These are phyloP conservation scores for Trichocomaceae sp. DNA, from an alignment of 2,329 filamentous ascomycete genomes.

Conservation along the genomic window DNA sequence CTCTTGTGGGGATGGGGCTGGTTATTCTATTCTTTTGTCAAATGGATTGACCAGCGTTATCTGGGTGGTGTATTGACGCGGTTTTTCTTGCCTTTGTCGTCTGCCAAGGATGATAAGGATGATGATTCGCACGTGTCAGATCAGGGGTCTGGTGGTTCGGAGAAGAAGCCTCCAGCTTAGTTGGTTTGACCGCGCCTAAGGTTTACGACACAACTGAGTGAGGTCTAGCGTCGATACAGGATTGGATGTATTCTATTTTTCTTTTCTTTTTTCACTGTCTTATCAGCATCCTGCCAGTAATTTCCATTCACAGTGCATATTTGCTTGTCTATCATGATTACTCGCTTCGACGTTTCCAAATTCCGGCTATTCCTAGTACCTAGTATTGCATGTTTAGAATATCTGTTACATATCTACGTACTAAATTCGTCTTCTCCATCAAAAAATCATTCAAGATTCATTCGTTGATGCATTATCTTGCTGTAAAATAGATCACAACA, in stretches of 20 bases:
- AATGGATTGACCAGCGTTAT: conserved; percentile 21
- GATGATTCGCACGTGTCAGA: not conserved
- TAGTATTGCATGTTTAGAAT: no score
- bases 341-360: not conserved
- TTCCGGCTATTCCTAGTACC: not conserved
- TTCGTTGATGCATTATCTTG: conserved; percentile 1
- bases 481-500: not conserved
- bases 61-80: conserved; percentile 21
- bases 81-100: conserved; percentile 19
- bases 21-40: conserved; percentile 23
- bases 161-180: not conserved
- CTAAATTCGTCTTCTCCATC: not conserved
- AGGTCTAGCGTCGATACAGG: no score
- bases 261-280: not conserved
- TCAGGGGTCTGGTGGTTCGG: not conserved
- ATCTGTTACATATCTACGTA: no score
- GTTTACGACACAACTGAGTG: not conserved
- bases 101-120: not conserved
- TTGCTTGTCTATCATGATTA: not conserved
- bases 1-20: conserved; percentile 27
- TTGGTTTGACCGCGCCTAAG: not conserved
- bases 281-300: not conserved
- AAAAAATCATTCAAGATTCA: not conserved
- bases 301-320: not conserved
- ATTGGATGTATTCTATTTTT: no score